Conservation (phyloP, 371 early-diverging fungal genomes). For the Mucor racemosus region DNA sequence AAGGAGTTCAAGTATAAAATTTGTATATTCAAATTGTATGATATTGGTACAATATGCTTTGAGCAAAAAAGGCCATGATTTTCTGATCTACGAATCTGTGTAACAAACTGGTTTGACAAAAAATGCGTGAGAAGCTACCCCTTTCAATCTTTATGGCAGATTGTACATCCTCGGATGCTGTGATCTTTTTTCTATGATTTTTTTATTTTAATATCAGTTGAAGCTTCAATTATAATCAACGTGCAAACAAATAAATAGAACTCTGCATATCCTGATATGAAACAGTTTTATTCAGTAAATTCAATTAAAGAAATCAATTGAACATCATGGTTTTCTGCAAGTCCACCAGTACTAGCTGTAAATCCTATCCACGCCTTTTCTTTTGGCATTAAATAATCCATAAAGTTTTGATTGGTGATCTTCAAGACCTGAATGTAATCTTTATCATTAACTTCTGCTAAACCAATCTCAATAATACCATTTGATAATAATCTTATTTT, state of each 20-base stretch:
- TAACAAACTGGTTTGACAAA: neutral
- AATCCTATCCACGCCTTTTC: conserved; percentile 49
- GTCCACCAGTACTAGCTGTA: conserved; percentile 62
- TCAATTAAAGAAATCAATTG: conserved; percentile 15
- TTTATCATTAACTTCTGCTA: conserved; percentile 22
- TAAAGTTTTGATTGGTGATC: conserved; percentile 21
- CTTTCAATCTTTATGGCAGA: neutral
- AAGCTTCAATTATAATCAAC: too few species aligned
- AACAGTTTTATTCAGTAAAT: neutral
- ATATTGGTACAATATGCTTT: neutral
- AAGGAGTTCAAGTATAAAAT: neutral
- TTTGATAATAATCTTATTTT: conserved; percentile 25
- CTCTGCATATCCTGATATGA: neutral
- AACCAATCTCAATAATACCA: conserved; percentile 19
- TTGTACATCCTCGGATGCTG: too few species aligned
- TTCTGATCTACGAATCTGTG: conserved; percentile 2
- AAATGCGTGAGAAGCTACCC: neutral
- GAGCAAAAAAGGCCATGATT: neutral
- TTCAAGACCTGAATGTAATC: conserved; percentile 34
- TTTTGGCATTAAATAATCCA: conserved; percentile 13
- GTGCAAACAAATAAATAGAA: neutral
- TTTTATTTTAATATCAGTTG: too few species aligned
- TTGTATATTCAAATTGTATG: too few species aligned
- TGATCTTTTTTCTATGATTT: too few species aligned
- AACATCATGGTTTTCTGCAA: conserved; percentile 53